These are phyloP conservation scores for Eucalyptus tenuipes DNA, from an alignment of 345 rosid species.

Conservation along the genomic window DNA sequence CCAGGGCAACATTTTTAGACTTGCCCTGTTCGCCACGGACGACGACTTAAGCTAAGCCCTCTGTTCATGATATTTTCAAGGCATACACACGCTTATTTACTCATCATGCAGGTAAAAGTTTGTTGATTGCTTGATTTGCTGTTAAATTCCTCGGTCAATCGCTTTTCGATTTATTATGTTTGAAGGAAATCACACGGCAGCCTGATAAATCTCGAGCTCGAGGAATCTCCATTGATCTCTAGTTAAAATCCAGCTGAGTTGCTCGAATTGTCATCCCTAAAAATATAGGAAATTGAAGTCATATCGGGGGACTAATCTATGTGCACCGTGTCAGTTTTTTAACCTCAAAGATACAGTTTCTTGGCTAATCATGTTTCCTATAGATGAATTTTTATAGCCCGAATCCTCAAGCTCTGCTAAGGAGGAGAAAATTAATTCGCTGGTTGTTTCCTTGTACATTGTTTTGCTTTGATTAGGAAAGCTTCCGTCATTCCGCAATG, in stretches of 20 bases:
- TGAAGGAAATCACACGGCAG: not conserved
- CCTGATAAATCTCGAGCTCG: not conserved
- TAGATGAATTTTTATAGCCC: not conserved
- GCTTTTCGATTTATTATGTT: not conserved
- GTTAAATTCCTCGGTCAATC: not conserved
- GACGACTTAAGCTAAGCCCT: not conserved
- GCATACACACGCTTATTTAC: not conserved
- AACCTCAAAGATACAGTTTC: not conserved
- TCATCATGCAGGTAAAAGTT: not conserved
- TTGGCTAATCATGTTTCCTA: not conserved
- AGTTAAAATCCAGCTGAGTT: not conserved
- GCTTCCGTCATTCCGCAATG: not conserved
- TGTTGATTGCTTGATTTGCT: not conserved
- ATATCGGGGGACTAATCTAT: not conserved
- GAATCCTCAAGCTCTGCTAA: not conserved
- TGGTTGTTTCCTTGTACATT: not conserved
- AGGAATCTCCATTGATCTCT: not conserved
- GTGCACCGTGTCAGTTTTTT: not conserved
- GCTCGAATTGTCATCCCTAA: not conserved
- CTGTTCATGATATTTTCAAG: not conserved
- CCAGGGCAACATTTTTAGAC: not conserved
- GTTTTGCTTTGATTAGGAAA: not conserved
- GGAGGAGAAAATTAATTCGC: not conserved
- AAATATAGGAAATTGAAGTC: not conserved
- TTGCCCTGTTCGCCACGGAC: not conserved